Conservation (phyloP, 257 asterid species). For the Striga asiatica region DNA sequence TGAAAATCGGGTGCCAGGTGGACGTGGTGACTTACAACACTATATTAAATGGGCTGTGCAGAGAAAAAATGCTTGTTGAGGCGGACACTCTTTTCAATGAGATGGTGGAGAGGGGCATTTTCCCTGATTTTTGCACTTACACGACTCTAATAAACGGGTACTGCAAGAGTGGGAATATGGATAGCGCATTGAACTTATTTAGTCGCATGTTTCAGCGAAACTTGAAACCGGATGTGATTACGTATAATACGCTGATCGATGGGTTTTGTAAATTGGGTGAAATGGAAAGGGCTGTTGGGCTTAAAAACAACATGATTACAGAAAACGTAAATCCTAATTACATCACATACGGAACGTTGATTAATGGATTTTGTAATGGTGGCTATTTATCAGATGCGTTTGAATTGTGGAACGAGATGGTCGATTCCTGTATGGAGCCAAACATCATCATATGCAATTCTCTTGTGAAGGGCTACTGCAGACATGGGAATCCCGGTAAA, state of each 20-base stretch:
- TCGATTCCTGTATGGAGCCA: constrained; percentile 38
- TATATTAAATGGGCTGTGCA: constrained; percentile 58
- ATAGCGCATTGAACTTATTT: constrained; percentile 36
- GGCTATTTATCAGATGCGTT: constrained; percentile 47
- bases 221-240: constrained; percentile 52
- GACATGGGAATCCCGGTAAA: constrained; percentile 35
- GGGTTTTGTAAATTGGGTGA: constrained; percentile 64
- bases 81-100: constrained; percentile 54
- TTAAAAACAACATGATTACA: constrained; percentile 51
- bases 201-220: constrained; percentile 37
- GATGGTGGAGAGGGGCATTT: constrained; percentile 60
- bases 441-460: constrained; percentile 52
- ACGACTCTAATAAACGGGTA: constrained; percentile 58
- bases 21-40: constrained; percentile 67
- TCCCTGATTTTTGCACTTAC: constrained; percentile 63
- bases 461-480: constrained; percentile 62
- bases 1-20: constrained; percentile 41
- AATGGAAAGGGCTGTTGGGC: constrained; percentile 35
- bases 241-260: constrained; percentile 54
- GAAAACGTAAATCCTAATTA: constrained; percentile 36
- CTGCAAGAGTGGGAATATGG: constrained; percentile 48
- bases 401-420: constrained; percentile 59
- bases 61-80: constrained; percentile 42
- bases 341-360: constrained; percentile 48
- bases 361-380: constrained; percentile 51